A percentile compares a stretch with the other conserved stretches of the same genome.
Evolutionary conservation across 768 basidiomycete species (phyloP).

Genomic region (Pisolithus sp.): DNA sequence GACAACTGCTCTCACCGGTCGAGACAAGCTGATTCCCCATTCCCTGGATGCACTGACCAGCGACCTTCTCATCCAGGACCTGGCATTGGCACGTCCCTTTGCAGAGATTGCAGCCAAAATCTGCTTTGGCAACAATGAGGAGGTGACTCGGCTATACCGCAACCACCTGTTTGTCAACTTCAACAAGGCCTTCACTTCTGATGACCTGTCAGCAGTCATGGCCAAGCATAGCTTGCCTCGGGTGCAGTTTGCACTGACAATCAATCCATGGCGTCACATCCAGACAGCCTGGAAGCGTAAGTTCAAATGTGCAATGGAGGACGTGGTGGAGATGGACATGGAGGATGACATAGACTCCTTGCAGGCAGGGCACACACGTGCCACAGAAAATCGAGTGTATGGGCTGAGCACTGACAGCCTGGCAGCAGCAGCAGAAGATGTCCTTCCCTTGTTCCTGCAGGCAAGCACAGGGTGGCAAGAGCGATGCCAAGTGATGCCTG

Average conservation of each 20-base stretch:
- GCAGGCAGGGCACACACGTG: slow-evolving; percentile 16
- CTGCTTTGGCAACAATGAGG: neutral
- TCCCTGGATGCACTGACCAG: slow-evolving; percentile 16
- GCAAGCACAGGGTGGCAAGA: too few species aligned
- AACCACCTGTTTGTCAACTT: neutral
- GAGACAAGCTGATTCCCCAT: slow-evolving; percentile 24
- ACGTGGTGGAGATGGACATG: too few species aligned
- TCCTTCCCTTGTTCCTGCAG: too few species aligned
- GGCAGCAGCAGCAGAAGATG: slow-evolving; percentile 14
- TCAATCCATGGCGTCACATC: slow-evolving; percentile 16
- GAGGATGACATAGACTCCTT: too few species aligned
- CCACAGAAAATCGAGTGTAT: slow-evolving; percentile 22
- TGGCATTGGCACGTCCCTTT: slow-evolving; percentile 14
- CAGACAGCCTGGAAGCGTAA: slow-evolving; percentile 14
- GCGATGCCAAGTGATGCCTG: too few species aligned
- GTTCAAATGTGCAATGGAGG: slow-evolving; percentile 1
- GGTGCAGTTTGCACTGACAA: neutral
- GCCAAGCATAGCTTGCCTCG: too few species aligned
- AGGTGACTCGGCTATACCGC: neutral
- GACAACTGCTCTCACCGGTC: neutral
- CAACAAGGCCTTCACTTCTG: neutral
- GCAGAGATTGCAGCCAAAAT: slow-evolving; percentile 4
- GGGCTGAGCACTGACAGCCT: slow-evolving; percentile 22
- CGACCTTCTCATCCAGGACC: too few species aligned
- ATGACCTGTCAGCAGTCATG: neutral